These are phyloP conservation scores for Kodamaea arcana DNA, from an alignment of 1,139 yeast species.

Conservation along the genomic window DNA sequence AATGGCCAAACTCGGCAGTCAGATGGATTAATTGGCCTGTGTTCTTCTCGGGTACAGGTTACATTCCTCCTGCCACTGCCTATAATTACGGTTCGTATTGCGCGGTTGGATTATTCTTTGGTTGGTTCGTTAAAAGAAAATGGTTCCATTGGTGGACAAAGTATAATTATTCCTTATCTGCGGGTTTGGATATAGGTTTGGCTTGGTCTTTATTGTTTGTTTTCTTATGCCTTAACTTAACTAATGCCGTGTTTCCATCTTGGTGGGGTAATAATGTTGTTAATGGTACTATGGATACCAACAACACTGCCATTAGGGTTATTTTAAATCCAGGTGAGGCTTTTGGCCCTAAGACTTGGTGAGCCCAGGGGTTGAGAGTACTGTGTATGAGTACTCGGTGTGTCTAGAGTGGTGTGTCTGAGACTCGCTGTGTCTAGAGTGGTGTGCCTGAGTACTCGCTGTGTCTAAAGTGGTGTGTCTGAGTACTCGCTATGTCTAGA, in stretches of 20 bases:
- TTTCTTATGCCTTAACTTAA: constrained; percentile 36
- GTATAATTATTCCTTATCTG: constrained; percentile 56
- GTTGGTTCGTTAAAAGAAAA: constrained; percentile 32
- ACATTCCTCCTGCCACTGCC: constrained; percentile 47
- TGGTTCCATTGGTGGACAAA: constrained; percentile 63
- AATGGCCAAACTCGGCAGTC: constrained; percentile 45
- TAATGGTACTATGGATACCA: constrained; percentile 19
- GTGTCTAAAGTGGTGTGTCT: too few relatives aligned
- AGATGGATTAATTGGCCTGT: constrained; percentile 47
- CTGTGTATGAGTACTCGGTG: too few relatives aligned
- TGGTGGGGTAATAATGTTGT: constrained; percentile 63
- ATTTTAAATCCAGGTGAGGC: constrained; percentile 13
- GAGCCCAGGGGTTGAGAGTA: too few relatives aligned
- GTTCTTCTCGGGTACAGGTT: constrained; percentile 45
- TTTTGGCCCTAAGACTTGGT: constrained; percentile 24
- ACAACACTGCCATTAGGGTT: constrained; percentile 10
- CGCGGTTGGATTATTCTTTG: constrained; percentile 31
- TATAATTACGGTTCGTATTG: constrained; percentile 42
- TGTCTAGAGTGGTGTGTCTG: too few relatives aligned
- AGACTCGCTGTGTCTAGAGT: too few relatives aligned
- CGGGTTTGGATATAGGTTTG: constrained; percentile 55
- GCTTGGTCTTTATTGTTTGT: constrained; percentile 49
- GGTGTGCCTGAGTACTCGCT: too few relatives aligned
- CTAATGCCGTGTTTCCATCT: constrained; percentile 27
- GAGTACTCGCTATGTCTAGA: too few relatives aligned